Evolutionary conservation across 306 rosid species (phyloP).

Genomic region (Quercus glauca): DNA sequence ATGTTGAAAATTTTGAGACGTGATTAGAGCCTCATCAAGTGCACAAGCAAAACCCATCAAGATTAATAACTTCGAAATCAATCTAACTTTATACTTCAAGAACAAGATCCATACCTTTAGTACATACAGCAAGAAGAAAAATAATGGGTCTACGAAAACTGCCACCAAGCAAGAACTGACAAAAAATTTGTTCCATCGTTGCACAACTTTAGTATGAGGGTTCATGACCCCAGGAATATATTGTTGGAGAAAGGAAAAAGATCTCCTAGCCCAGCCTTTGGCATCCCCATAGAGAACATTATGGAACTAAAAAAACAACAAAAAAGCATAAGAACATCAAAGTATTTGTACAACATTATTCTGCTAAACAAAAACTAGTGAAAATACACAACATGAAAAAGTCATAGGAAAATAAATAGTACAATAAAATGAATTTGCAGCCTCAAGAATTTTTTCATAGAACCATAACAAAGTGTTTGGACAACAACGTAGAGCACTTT

Average conservation of each 20-base stretch:
- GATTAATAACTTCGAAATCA: background rate
- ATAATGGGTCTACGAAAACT: slow-evolving; percentile 77
- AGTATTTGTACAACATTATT: slow-evolving; percentile 5
- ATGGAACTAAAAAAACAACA: slow-evolving; percentile 46
- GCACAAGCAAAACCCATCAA: background rate
- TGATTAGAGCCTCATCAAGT: background rate
- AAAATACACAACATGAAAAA: background rate
- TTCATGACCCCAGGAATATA: slow-evolving; percentile 74
- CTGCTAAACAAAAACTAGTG: background rate
- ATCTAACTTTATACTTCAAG: slow-evolving; percentile 1
- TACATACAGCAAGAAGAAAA: slow-evolving; percentile 64
- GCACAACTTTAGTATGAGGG: slow-evolving; percentile 73
- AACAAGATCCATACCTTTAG: slow-evolving; percentile 33
- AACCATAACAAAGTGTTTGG: background rate
- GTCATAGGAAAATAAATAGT: background rate
- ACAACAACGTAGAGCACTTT: background rate
- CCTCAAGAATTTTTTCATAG: background rate
- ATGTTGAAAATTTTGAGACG: background rate
- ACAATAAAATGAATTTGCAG: background rate
- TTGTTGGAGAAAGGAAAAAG: slow-evolving; percentile 43
- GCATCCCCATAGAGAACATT: slow-evolving; percentile 74
- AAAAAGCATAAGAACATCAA: slow-evolving; percentile 17
- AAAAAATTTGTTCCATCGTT: slow-evolving; percentile 70
- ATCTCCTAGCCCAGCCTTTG: slow-evolving; percentile 62
- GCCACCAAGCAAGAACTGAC: slow-evolving; percentile 65